These are phyloP conservation scores for Pachysandra terminalis DNA, from an alignment of 164 flowering plant genomes.

Conservation along the genomic window DNA sequence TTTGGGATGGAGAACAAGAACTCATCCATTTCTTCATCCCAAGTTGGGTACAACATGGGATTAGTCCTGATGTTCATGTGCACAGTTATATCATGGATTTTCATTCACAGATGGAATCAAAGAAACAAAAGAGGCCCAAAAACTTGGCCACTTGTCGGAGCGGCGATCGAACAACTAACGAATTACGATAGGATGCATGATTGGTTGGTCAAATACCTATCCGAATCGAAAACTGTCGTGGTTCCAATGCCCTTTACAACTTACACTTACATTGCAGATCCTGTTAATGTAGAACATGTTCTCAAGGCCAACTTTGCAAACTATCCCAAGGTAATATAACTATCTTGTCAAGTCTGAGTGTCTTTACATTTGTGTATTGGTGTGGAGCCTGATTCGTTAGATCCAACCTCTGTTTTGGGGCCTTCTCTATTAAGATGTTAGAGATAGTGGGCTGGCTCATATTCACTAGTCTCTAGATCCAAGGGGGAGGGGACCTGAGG, in stretches of 20 bases:
- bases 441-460: no score
- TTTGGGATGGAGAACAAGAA: constrained; percentile 21
- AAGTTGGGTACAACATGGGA: constrained; percentile 24
- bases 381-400: no score
- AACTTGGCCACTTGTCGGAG: constrained; percentile 95
- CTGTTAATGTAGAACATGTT: constrained; percentile 81
- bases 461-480: no score
- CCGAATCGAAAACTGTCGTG: constrained; percentile 50
- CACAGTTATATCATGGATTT: constrained; percentile 46
- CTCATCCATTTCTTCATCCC: constrained; percentile 9
- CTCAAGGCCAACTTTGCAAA: constrained; percentile 82
- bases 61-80: constrained; percentile 23
- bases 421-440: no score
- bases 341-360: background rate
- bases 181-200: constrained; percentile 91
- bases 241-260: constrained; percentile 88
- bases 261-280: constrained; percentile 90
- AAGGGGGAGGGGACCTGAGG: no score
- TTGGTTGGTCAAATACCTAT: constrained; percentile 70
- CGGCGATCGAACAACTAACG: constrained; percentile 69
- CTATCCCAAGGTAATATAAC: constrained; percentile 73
- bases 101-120: constrained; percentile 70
- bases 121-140: constrained; percentile 73
- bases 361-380: no score
- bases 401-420: no score